phyloP scores from a whole-genome alignment of 306 rosid species.

The Cicer pinnatifidum region DNA sequence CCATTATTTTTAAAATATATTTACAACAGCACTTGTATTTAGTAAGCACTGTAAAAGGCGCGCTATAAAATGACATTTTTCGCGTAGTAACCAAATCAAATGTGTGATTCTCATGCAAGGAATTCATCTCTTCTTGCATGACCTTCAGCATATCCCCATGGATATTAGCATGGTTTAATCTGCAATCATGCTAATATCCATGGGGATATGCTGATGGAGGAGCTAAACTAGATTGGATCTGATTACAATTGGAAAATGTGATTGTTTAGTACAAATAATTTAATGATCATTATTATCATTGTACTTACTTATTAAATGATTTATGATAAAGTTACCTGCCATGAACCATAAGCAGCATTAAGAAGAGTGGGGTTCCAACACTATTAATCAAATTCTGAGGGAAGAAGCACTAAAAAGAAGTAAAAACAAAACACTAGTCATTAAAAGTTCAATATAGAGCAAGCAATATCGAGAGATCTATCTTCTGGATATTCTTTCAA shows the following conservation, averaged over 20 bases:
- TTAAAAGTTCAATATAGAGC: constrained; percentile 39
- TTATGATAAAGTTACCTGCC: constrained; percentile 73
- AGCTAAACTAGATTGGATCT: constrained; percentile 91
- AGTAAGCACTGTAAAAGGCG: too few relatives aligned
- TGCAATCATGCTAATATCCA: constrained; percentile 84
- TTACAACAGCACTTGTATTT: too few relatives aligned
- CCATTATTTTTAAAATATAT: too few relatives aligned
- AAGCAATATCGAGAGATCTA: neutral
- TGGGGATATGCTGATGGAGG: constrained; percentile 89
- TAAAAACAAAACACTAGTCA: neutral
- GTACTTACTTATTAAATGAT: neutral
- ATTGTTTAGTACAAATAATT: constrained; percentile 19
- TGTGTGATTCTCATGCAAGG: too few relatives aligned
- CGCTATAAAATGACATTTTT: too few relatives aligned
- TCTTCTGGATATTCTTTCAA: constrained; percentile 35
- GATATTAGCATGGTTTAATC: constrained; percentile 80
- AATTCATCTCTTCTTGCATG: too few relatives aligned
- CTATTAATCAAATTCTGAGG: constrained; percentile 80
- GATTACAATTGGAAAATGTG: constrained; percentile 41
- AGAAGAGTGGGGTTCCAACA: constrained; percentile 82
- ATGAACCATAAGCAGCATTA: constrained; percentile 91
- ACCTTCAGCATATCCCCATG: too few relatives aligned
- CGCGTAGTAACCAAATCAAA: too few relatives aligned
- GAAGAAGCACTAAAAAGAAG: constrained; percentile 79
- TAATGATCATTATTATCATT: neutral